Evolutionary conservation across 352 stramenopile genomes (phyloP), one percentile per base, ranked within the genome.

Genomic region (Aphanomyces euteiches): DNA sequence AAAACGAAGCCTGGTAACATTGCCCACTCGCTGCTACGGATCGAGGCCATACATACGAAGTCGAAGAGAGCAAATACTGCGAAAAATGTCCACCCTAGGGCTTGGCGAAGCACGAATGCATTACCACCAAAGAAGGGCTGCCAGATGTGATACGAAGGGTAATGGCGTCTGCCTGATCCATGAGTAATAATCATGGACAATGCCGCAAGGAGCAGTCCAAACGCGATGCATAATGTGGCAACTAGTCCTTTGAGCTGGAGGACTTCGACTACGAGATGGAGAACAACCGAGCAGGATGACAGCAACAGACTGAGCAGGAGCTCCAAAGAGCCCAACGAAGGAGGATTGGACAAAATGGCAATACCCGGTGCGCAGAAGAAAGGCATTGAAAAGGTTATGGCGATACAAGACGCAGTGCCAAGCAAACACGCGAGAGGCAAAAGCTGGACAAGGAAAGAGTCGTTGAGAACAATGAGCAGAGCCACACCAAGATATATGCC

Each of bases 51-150:
- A 6, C 80, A 66, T 0, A 88, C 48, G 19, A 75, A 79, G 53
- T 86, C 79, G n/a, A 86, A 85, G 0, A 88, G 70, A 2, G 84
- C 48, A 50, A 85, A 74, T 3, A 88, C 72, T 10, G 72, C 78
- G 28, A 86, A 79, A 4, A 88, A 63, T 1, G 78, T 85, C 80
- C 80, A 88, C 8, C 76, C 80, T 5, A 88, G 72, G 3, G 79
- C 79, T 74, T 88, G 80, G 0, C 77, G 79, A 19, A 88, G 71
- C 0, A 86, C 78, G 47, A 77, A 85, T 13, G 73, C 74, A 37
- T 73, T 63, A 3, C 80, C 79, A 5, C 80, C 80, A 74, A 83
- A 73, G 56, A 88, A 88, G 3, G 78, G 80, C 41, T 88, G 80
- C 70, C 74, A 85, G 1, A 81, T 48, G 4, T 59, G 73, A 56